Conservation (phyloP, 352 stramenopile species). For the Globisporangium middletonii region DNA sequence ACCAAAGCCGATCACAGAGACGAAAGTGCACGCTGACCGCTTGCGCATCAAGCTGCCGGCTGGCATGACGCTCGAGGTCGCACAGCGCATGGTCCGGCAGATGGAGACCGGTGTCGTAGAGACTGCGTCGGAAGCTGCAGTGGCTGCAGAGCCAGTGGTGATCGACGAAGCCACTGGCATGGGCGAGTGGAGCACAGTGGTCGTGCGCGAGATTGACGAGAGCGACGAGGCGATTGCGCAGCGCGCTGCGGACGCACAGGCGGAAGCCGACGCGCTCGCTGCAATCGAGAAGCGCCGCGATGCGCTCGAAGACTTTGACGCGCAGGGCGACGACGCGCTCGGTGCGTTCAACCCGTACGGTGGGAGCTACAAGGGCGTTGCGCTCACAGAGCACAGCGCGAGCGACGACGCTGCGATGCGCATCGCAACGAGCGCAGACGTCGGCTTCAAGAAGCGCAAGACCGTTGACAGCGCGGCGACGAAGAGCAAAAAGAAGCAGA, state of each 20-base stretch:
- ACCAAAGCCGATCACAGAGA: conserved; percentile 34
- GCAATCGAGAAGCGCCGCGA: conserved; percentile 54
- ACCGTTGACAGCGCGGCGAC: conserved; percentile 11
- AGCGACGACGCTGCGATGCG: conserved; percentile 22
- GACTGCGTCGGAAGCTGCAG: conserved; percentile 9
- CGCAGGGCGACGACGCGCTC: conserved; percentile 66
- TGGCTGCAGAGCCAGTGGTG: conserved; percentile 12
- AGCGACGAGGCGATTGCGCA: conserved; percentile 55
- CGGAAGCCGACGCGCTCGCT: conserved; percentile 22
- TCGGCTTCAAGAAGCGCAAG: conserved; percentile 72
- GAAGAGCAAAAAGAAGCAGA: conserved; percentile 42
- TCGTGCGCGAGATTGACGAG: conserved; percentile 70
- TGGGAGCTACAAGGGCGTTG: conserved; percentile 78
- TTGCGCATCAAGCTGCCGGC: conserved; percentile 62
- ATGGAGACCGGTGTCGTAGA: conserved; percentile 23
- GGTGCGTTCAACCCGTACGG: conserved; percentile 81
- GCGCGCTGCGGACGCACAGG: conserved; percentile 37
- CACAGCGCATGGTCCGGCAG: conserved; percentile 55
- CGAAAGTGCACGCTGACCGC: conserved; percentile 44
- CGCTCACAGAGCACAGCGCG: conserved; percentile 35
- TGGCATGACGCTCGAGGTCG: conserved; percentile 55
- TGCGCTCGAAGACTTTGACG: conserved; percentile 56
- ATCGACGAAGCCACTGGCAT: conserved; percentile 77
- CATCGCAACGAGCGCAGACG: conserved; percentile 39
- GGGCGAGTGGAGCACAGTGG: conserved; percentile 76